These are phyloP conservation scores for Nematocida displodere DNA, from an alignment of 371 early-diverging fungal species.

Conservation along the genomic window DNA sequence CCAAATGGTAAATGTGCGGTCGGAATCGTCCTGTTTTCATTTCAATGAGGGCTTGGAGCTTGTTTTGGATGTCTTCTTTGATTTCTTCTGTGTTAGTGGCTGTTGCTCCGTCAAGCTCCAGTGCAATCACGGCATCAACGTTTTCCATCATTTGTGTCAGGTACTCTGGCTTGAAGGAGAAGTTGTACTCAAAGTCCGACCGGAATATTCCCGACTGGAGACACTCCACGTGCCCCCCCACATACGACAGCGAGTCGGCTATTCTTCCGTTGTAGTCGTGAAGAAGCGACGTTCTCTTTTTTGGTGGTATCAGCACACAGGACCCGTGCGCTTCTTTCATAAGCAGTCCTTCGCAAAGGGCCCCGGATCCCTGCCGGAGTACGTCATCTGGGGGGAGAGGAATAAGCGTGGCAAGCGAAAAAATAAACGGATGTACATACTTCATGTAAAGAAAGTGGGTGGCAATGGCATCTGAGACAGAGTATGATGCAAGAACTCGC, in stretches of 20 bases:
- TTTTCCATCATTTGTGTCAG: slow-evolving; percentile 72
- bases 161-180: slow-evolving; percentile 71
- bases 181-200: slow-evolving; percentile 82
- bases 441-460: slow-evolving; percentile 98
- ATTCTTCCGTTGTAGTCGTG: slow-evolving; percentile 80
- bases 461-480: slow-evolving; percentile 98
- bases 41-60: slow-evolving; percentile 67
- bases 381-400: slow-evolving; percentile 92
- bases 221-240: slow-evolving; percentile 97
- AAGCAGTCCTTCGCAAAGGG: slow-evolving; percentile 88
- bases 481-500: slow-evolving; percentile 89
- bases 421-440: slow-evolving; percentile 96
- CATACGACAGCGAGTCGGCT: slow-evolving; percentile 87
- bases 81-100: slow-evolving; percentile 34
- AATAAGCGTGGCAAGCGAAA: slow-evolving; percentile 94
- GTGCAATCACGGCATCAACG: slow-evolving; percentile 68
- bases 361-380: slow-evolving; percentile 88
- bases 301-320: slow-evolving; percentile 78
- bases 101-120: slow-evolving; percentile 18
- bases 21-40: slow-evolving; percentile 70
- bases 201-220: slow-evolving; percentile 93
- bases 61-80: slow-evolving; percentile 28
- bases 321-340: slow-evolving; percentile 81
- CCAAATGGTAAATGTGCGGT: slow-evolving; percentile 94
- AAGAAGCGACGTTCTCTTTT: slow-evolving; percentile 75